A percentile compares a stretch with the other conserved stretches of the same genome.
Evolutionary conservation across 2,329 filamentous ascomycete species (phyloP).

Genomic region (Hymenoscyphus infarciens): DNA sequence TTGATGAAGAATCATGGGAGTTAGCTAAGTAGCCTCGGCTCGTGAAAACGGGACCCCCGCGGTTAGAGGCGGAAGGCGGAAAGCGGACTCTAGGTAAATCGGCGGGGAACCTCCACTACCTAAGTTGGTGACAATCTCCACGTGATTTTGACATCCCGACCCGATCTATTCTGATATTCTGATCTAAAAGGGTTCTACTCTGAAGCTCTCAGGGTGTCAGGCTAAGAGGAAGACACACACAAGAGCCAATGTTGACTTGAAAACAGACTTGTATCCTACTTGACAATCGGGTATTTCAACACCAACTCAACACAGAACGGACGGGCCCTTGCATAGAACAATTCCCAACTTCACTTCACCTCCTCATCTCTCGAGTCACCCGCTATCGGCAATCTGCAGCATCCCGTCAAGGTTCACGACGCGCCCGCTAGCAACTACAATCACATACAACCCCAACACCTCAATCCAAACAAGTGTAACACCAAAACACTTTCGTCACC

Average conservation of each 20-base stretch:
- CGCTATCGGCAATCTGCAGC: slow-evolving; percentile 14
- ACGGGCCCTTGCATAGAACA: too few relatives aligned
- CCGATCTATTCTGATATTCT: too few relatives aligned
- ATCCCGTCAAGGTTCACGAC: too few relatives aligned
- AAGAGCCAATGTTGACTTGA: neutral
- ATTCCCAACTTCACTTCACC: neutral
- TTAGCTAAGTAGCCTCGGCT: slow-evolving; percentile 20
- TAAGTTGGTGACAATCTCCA: slow-evolving; percentile 5
- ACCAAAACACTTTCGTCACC: neutral
- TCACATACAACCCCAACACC: slow-evolving; percentile 1
- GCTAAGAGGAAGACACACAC: neutral
- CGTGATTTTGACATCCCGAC: slow-evolving; percentile 3
- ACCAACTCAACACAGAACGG: too few relatives aligned
- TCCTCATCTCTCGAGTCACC: neutral
- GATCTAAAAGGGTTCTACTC: neutral
- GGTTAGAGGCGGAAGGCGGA: slow-evolving; percentile 4
- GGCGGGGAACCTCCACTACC: too few relatives aligned
- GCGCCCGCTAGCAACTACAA: neutral
- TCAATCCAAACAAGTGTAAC: neutral
- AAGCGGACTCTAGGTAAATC: neutral
- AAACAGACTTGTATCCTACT: too few relatives aligned
- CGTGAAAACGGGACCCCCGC: slow-evolving; percentile 3
- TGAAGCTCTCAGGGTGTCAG: neutral
- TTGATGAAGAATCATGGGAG: neutral
- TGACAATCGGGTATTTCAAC: too few relatives aligned